A percentile compares a stretch with the other conserved stretches of the same genome.
These are phyloP conservation scores for Cercophora samala DNA, from an alignment of 495 filamentous ascomycete species.

Conservation along the genomic window DNA sequence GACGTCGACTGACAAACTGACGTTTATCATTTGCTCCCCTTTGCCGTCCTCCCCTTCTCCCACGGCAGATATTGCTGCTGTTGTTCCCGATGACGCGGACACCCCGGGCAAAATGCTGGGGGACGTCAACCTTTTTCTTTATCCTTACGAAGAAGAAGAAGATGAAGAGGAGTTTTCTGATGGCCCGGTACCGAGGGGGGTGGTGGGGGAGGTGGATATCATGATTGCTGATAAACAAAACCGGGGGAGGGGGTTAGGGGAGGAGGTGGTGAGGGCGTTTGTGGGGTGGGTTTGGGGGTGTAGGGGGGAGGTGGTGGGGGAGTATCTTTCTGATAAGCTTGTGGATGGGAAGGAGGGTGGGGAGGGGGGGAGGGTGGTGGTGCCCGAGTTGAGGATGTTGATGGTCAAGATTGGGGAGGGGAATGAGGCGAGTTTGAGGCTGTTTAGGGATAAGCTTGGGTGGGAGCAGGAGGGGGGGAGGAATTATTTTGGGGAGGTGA, in stretches of 20 bases:
- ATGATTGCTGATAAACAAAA: slow-evolving; percentile 69
- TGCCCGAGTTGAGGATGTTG: slow-evolving; percentile 32
- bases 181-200: slow-evolving; percentile 15
- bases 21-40: slow-evolving; percentile 64
- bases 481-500: slow-evolving; percentile 53
- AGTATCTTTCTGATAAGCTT: slow-evolving; percentile 46
- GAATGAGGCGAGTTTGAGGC: slow-evolving; percentile 40
- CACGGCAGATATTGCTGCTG: too few relatives aligned
- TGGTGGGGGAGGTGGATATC: slow-evolving; percentile 77
- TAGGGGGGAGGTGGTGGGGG: slow-evolving; percentile 50
- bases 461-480: slow-evolving; percentile 43
- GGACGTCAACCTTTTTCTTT: slow-evolving; percentile 83
- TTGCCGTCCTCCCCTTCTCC: not conserved
- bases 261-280: slow-evolving; percentile 63
- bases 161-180: too few relatives aligned
- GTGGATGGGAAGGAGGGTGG: not conserved
- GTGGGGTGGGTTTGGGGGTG: slow-evolving; percentile 58
- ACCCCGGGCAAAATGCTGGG: slow-evolving; percentile 63
- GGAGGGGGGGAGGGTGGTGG: not conserved
- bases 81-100: slow-evolving; percentile 49
- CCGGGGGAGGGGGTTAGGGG: slow-evolving; percentile 63
- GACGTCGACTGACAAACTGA: slow-evolving; percentile 67
- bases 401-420: slow-evolving; percentile 46
- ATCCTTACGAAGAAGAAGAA: slow-evolving; percentile 42
- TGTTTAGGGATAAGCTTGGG: slow-evolving; percentile 44